A percentile compares a stretch with the other conserved stretches of the same genome.
These are phyloP conservation scores for Orbilia oligospora DNA, from an alignment of 2,329 filamentous ascomycete genomes.

Conservation along the genomic window DNA sequence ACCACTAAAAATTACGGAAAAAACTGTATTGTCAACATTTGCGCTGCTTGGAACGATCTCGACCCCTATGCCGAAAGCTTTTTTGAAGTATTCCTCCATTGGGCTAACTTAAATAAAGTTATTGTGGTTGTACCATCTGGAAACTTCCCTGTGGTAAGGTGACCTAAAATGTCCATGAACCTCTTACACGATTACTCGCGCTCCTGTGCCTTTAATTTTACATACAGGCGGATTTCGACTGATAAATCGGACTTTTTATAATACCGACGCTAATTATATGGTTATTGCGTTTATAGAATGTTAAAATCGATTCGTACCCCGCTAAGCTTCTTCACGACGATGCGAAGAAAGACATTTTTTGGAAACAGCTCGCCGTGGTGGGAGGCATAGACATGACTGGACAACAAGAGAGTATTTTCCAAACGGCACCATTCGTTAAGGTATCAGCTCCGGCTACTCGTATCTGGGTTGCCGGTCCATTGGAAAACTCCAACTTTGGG, in stretches of 20 bases:
- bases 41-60: background rate
- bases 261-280: no score
- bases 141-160: background rate
- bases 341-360: no score
- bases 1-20: background rate
- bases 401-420: background rate
- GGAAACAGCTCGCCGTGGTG: background rate
- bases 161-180: no score
- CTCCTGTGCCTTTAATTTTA: no score
- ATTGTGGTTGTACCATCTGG: background rate
- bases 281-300: no score
- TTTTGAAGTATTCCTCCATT: background rate
- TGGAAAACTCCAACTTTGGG: background rate
- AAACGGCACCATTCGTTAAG: background rate
- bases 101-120: background rate
- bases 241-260: no score
- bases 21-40: constrained; percentile 31
- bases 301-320: no score
- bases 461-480: background rate
- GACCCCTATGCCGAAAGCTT: background rate
- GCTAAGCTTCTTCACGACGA: no score
- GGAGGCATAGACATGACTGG: background rate
- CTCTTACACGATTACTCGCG: no score
- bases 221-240: no score
- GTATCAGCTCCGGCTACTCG: background rate